These are phyloP conservation scores for Delonix regia DNA, from an alignment of 306 rosid species.

Conservation along the genomic window DNA sequence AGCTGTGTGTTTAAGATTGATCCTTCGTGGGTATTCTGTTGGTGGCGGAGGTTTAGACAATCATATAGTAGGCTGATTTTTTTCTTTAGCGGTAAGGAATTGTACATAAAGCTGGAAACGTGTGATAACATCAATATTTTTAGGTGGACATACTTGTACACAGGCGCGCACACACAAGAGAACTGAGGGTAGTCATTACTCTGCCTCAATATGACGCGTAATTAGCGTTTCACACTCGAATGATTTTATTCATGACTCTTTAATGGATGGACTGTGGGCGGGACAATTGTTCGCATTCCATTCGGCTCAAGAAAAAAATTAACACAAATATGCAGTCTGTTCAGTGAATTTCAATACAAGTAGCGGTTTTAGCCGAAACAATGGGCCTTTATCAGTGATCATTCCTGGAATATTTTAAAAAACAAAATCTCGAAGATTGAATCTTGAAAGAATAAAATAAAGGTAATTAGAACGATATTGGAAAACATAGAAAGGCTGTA, in stretches of 20 bases:
- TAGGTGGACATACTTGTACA: background rate
- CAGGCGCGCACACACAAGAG: background rate
- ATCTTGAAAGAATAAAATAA: slow-evolving; percentile 18
- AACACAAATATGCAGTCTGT: background rate
- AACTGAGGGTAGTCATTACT: background rate
- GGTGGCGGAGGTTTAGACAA: background rate
- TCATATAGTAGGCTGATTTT: background rate
- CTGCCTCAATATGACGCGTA: background rate
- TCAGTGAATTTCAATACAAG: no score
- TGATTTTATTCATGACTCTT: no score
- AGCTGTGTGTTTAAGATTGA: background rate
- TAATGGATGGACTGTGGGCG: no score
- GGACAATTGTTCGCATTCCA: background rate
- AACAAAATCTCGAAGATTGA: background rate
- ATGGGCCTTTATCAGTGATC: background rate
- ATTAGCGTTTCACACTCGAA: background rate
- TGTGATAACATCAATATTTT: background rate
- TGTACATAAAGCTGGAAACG: background rate
- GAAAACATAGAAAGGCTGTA: background rate
- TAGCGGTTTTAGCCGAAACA: background rate
- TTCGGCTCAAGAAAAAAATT: slow-evolving; percentile 1
- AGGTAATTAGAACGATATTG: slow-evolving; percentile 27
- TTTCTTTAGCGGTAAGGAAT: background rate
- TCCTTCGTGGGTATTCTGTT: background rate
- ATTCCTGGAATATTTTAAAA: background rate